A percentile compares a stretch with the other conserved stretches of the same genome.
phyloP scores from a whole-genome alignment of 139 green algal genomes.

The Mychonastes homosphaera region DNA sequence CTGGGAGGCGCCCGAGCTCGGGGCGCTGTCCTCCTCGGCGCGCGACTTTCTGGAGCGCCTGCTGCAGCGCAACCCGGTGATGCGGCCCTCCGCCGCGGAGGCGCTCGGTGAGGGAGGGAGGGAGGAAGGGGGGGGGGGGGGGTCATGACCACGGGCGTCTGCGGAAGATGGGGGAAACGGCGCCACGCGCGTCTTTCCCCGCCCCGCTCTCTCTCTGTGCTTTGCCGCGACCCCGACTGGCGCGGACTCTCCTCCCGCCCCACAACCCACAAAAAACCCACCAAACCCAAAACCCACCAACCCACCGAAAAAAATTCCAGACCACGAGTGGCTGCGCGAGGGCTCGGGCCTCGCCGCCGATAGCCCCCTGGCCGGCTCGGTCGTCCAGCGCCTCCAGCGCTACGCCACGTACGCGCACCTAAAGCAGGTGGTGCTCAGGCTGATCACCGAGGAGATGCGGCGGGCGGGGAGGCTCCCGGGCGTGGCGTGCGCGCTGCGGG shows the following conservation, averaged over 20 bases:
- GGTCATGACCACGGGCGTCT: no score
- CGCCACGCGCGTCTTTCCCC: no score
- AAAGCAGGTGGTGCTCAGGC: slow-evolving; percentile 82
- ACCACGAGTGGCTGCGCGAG: no score
- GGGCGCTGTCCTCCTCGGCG: slow-evolving; percentile 25
- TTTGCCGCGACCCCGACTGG: no score
- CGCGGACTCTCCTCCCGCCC: no score
- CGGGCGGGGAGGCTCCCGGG: background rate
- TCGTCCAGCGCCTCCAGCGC: slow-evolving; percentile 82
- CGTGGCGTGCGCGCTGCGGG: slow-evolving; percentile 19
- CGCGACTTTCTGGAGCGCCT: slow-evolving; percentile 37
- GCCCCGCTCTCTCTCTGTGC: no score
- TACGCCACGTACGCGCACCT: slow-evolving; percentile 81
- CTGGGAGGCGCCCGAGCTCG: slow-evolving; percentile 43
- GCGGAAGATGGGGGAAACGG: no score
- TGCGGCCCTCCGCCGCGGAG: slow-evolving; percentile 49
- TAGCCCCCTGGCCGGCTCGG: slow-evolving; percentile 41
- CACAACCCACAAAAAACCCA: no score
- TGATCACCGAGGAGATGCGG: slow-evolving; percentile 68
- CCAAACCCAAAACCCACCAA: no score
- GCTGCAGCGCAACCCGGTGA: slow-evolving; percentile 54
- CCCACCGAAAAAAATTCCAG: no score
- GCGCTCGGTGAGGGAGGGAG: no score
- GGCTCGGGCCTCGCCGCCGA: no score
- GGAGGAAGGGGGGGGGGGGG: slow-evolving; percentile 24